phyloP scores from a whole-genome alignment of 2,329 filamentous ascomycete species.

The Stemphylium lycopersici region DNA sequence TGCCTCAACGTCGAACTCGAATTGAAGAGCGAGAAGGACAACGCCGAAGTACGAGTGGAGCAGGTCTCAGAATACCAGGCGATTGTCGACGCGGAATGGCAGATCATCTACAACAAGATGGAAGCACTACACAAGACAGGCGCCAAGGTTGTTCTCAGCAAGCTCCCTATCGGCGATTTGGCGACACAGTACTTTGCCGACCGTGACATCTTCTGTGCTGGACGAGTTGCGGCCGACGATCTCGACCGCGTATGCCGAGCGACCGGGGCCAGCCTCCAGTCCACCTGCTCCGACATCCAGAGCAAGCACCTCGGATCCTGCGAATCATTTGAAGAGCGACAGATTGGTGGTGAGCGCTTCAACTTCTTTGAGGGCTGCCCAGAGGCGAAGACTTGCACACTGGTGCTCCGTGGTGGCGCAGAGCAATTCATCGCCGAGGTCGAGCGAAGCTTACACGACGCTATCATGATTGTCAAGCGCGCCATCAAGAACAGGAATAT shows the following conservation, averaged over 20 bases:
- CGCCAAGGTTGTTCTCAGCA: constrained; percentile 96
- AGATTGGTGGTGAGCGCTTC: constrained; percentile 96
- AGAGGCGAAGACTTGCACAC: constrained; percentile 93
- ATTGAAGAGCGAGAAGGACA: constrained; percentile 98
- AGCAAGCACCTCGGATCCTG: constrained; percentile 89
- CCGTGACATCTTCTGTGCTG: constrained; percentile 97
- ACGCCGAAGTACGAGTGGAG: constrained; percentile 96
- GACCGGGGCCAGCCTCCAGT: constrained; percentile 89
- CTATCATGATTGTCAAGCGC: constrained; percentile 99
- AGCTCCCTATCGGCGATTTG: constrained; percentile 94
- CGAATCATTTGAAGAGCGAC: constrained; percentile 89
- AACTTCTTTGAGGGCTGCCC: constrained; percentile 99
- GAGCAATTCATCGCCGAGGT: constrained; percentile 99
- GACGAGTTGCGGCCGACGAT: constrained; percentile 87
- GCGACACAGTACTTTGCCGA: constrained; percentile 98
- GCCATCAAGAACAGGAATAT: constrained; percentile 94
- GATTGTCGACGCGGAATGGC: constrained; percentile 98
- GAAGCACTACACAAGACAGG: constrained; percentile 93
- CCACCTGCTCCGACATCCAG: constrained; percentile 94
- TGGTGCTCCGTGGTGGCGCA: constrained; percentile 91
- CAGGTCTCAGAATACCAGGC: constrained; percentile 99
- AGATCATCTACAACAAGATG: constrained; percentile 99
- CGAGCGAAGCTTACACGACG: constrained; percentile 95
- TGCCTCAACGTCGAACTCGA: constrained; percentile 98
- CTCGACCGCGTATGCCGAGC: constrained; percentile 96